Base-by-base conservation (phyloP, 2,329 filamentous ascomycete genomes). In the Nemania abortiva region DNA sequence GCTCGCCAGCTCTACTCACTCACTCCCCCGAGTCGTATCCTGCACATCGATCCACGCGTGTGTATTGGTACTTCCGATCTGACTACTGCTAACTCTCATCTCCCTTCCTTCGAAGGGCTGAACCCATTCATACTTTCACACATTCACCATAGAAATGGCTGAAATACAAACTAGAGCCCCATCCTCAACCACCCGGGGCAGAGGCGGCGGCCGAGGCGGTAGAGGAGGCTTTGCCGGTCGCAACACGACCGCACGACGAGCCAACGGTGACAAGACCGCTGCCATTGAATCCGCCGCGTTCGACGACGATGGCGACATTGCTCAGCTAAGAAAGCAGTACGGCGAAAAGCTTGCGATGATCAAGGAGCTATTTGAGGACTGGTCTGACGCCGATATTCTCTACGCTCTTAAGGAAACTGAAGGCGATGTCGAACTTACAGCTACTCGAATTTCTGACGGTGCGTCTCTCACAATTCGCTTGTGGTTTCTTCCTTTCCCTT, bases 311-410 rank as follows among this genome's bases (percentile, higher is more conserved):
- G 92, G 93, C 81, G 95, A 98, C 82, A 88, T 98, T 74, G 93
- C 92, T 79, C 90, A 97, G 83, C 90, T 98, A 80, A 97, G 97
- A 88, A 94, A 93, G 86, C 90, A 93, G 81, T 96, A 97, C 80
- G 88, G 92, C 77, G 85, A 85, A 78, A 93, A 95, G 84, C 88
- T 97, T 76, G 86, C 86, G 71, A 90, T 91, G 77, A 90, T 99
- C 80, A 94, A 93, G 84, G 95, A 97, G 81, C 91, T 98, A 84
- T 98, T 97, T 85, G 90, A 93, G 69, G 92, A 94, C 82, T 98
- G 95, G 96, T 95, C 94, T 76, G 93, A 97, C 78, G 93, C 95
- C 81, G 95, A 98, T 81, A 89, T 98, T 72, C 90, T 98, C 73
- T 96, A 96, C 81, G 95, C 95, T 71, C 87, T 99, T 69, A 90